Base-by-base conservation (phyloP, 257 asterid species). In the Solanum chiquidenum region DNA sequence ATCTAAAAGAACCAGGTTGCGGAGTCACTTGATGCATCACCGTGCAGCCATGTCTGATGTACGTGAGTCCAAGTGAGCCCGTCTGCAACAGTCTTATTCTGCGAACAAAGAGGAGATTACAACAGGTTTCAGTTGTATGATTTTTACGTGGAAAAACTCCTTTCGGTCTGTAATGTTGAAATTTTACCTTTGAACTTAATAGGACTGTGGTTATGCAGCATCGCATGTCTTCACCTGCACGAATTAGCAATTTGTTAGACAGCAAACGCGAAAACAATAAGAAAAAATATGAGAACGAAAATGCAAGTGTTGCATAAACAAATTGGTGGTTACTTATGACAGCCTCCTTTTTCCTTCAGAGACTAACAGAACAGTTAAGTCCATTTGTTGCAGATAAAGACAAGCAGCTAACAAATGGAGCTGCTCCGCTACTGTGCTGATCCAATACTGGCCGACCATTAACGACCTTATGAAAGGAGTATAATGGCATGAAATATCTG, bases 41-140 rank as follows among this genome's bases (percentile, higher is more conserved):
- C 98, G 20, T 91, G 92, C 91, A 94, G 88, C 99, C 98, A 94
- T 66, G 99, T 93, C 91, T 95, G 98, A 83, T 96, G 98, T 52
- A 95, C 92, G 88, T 95, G 94, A 79, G 92, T 89, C 98, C 96
- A 94, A 62, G 96, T 95, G 66, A 94, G 93, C 66, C 99, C 98
- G 72, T 93, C 93, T 72, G 93, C 94, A 74, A 89, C 98, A 74
- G 84, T 93, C 92, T 88, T 93, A 88, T 90, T 93, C 98, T 96
- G 92, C 29, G 79, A 72, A 69, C 55, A 90, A 89, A 85, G 25
- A 29, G 20, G 60, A 29, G 68, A 80, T 80, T 46, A 49, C n/a
- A 80, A 16, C n/a, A 3, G 29, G 85, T 3, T 80, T 80, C 68
- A 46, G 20, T 16, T 27, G 29, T 27, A 46, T 46, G 38, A 44